Base-by-base conservation (phyloP, 1,139 yeast genomes). In the Yamadazyma triangularis region DNA sequence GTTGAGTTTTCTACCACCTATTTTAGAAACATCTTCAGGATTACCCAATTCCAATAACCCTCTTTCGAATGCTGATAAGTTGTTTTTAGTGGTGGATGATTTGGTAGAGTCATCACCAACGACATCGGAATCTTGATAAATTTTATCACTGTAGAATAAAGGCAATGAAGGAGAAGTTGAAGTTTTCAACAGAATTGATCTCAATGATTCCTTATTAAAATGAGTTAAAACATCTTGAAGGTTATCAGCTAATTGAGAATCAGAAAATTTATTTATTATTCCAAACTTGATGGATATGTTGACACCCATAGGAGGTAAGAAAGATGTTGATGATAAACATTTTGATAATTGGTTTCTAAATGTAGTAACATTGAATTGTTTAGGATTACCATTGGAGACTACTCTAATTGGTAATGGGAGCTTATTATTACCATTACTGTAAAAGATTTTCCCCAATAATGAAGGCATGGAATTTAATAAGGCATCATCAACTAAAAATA, bases 401-500 rank as follows among this genome's bases (percentile, higher is more conserved):
- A 79, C 63, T 50, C 70, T 73, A 31, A 89, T 68, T 13, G 94
- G 79, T 31, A 88, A 54, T 25, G 97, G 97, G 19, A 79, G 57
- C 51, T 85, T 85, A 37, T 63, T 56, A 34, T 69, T 64, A 26
- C 69, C 59, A 38, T 66, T 65, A 22, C 48, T 56, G 56, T 80
- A 84, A 52, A 88, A 91, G 4, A 75, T 68, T 59, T 86, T 86
- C 30, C 96, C 96, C 42, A 91, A 65, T 26, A 83, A 61, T 43
- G 80, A 78, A 32, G 98, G 98, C 62, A 89, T 70, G 39, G 85
- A 67, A 31, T 88, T 79, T 34, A 87, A 68, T 29, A 89, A 69
- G 24, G 83, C 79, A 45, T 88, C 95, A 58, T 91, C 97, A 29
- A 86, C 79, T 30, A 91, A 56, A 54, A 91, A 86, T 39, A 88